Evolutionary conservation across 2,329 filamentous ascomycete genomes (phyloP).

Genomic region (Tricladium varicosporioides): DNA sequence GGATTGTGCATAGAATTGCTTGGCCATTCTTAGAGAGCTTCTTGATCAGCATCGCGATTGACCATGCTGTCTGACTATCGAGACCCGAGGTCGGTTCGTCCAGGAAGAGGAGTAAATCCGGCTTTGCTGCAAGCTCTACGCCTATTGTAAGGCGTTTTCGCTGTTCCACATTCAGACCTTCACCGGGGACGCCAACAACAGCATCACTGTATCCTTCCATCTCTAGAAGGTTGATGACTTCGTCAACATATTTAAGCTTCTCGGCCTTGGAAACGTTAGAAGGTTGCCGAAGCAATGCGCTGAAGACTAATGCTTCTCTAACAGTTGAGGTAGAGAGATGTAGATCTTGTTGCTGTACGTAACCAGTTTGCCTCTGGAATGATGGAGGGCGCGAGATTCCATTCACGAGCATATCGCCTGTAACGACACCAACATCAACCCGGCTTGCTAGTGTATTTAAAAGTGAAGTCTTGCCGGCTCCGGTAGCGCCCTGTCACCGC

Average conservation of each 20-base stretch:
- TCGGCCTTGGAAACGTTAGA: constrained; percentile 54
- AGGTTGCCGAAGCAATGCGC: constrained; percentile 61
- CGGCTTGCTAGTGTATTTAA: constrained; percentile 61
- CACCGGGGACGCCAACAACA: constrained; percentile 59
- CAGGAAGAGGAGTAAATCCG: constrained; percentile 51
- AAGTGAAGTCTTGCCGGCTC: constrained; percentile 66
- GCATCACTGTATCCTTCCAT: constrained; percentile 66
- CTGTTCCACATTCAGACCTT: constrained; percentile 63
- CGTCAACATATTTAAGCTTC: constrained; percentile 65
- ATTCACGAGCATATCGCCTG: constrained; percentile 61
- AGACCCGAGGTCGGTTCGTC: constrained; percentile 73
- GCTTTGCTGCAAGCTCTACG: constrained; percentile 58
- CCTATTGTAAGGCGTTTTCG: constrained; percentile 65
- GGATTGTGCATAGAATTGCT: constrained; percentile 90
- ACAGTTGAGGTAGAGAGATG: constrained; percentile 62
- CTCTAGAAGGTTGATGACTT: constrained; percentile 61
- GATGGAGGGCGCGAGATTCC: constrained; percentile 57
- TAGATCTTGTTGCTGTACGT: constrained; percentile 64
- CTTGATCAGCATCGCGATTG: constrained; percentile 79
- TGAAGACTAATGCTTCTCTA: constrained; percentile 63
- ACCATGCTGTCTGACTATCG: constrained; percentile 88
- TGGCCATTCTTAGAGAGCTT: constrained; percentile 84
- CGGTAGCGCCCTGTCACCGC: constrained; percentile 45
- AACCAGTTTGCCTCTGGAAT: constrained; percentile 63
- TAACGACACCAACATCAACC: constrained; percentile 63